Evolutionary conservation across 2,329 filamentous ascomycete genomes (phyloP), one percentile per base, ranked within the genome.

Genomic region (Botryotinia convoluta): DNA sequence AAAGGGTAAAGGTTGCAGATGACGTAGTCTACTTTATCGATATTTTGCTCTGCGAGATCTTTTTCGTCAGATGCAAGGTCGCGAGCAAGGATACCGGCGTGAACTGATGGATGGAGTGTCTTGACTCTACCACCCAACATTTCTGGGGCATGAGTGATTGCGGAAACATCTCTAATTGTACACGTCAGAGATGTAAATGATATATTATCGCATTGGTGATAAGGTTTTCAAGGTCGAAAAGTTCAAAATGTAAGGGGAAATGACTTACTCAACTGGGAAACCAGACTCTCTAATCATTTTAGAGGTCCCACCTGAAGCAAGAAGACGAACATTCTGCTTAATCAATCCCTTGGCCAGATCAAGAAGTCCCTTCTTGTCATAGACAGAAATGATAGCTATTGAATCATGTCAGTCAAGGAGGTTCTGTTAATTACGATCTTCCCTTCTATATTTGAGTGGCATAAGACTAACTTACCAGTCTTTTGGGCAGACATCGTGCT

Each of bases 1-100:
- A 99, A 99, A 20, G 96, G 96, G 84, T 99, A 98, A 72, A 99
- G 89, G 86, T 99, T 99, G 91, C 96, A 98, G 82, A 99, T 92
- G 79, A 97, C 94, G 80, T 92, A 97, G 88, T 97, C 94, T 74
- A 97, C 94, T 86, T 97, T 97, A 86, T 93, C 89, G 83, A 97
- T 97, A 84, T 94, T 96, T 85, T 97, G 94, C 83, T 96, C 93
- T 69, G 93, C 94, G 68, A 99, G 91, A 81, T 99, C 96, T 84
- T 97, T 97, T 85, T 98, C 94, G 84, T 99, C 96, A 22, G 95
- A 95, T 78, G 93, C 94, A 78, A 98, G 91, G 84, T 98, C 91
- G 77, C 96, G 93, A 74, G 96, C 96, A 75, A 99, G 91, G 79
- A 99, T 98, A 77, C 93, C 93, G 76, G 91, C 86, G 77, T 88